Evolutionary conservation across 2,329 filamentous ascomycete genomes (phyloP).

Genomic region (Phialocephala subalpina): DNA sequence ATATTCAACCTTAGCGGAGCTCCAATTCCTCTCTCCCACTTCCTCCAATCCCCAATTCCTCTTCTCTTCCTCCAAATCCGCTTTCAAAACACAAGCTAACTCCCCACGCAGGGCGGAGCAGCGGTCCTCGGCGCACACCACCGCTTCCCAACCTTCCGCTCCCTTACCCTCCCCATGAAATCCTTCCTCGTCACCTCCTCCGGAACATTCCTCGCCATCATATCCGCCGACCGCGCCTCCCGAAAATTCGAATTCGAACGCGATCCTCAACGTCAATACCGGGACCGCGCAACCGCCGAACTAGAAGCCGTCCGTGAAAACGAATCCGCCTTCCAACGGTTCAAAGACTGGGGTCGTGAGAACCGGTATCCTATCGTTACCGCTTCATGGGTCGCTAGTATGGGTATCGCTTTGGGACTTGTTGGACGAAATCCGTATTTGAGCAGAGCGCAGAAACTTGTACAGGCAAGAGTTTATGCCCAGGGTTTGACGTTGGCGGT

Average conservation of each 20-base stretch:
- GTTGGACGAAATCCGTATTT: conserved; percentile 71
- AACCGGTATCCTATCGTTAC: conserved; percentile 76
- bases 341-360: conserved; percentile 74
- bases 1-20: too few relatives aligned
- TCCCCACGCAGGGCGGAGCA: conserved; percentile 43
- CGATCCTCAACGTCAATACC: conserved; percentile 45
- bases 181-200: conserved; percentile 86
- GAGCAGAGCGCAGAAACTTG: conserved; percentile 71
- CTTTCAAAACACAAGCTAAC: conserved; percentile 18
- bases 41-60: background rate
- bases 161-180: conserved; percentile 88
- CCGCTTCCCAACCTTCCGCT: conserved; percentile 80
- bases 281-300: conserved; percentile 37
- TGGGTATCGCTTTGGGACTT: conserved; percentile 67
- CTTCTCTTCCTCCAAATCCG: background rate
- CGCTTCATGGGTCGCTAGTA: conserved; percentile 70
- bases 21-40: background rate
- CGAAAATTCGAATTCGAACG: conserved; percentile 72
- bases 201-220: conserved; percentile 86
- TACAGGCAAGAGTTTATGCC: conserved; percentile 79
- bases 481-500: conserved; percentile 76
- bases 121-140: conserved; percentile 71
- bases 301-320: conserved; percentile 30
- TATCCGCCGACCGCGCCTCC: conserved; percentile 80
- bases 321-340: conserved; percentile 64